These are phyloP conservation scores for Starmerella riodocensis DNA, from an alignment of 805 yeast species.

Conservation along the genomic window DNA sequence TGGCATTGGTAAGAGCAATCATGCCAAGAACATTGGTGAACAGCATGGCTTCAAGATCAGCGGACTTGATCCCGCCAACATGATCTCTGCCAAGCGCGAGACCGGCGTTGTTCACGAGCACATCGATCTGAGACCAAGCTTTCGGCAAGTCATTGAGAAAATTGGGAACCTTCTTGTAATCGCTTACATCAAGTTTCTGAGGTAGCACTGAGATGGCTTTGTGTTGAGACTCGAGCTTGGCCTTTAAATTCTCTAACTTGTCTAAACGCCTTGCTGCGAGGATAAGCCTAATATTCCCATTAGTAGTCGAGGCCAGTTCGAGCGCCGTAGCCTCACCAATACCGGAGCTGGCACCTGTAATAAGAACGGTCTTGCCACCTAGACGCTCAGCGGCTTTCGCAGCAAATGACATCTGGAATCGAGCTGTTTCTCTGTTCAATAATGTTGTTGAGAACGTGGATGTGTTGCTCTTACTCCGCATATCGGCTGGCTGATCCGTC, in stretches of 20 bases:
- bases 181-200: slow-evolving; percentile 44
- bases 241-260: slow-evolving; percentile 39
- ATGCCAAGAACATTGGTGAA: slow-evolving; percentile 80
- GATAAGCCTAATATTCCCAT: slow-evolving; percentile 57
- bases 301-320: slow-evolving; percentile 66
- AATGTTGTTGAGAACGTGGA: too few relatives aligned
- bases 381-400: slow-evolving; percentile 65
- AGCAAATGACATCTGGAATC: slow-evolving; percentile 51
- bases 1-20: slow-evolving; percentile 68
- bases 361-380: slow-evolving; percentile 62
- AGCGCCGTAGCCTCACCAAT: slow-evolving; percentile 87
- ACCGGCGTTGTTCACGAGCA: slow-evolving; percentile 50
- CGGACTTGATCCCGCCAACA: slow-evolving; percentile 53
- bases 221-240: slow-evolving; percentile 35
- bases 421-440: too few relatives aligned
- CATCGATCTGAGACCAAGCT: slow-evolving; percentile 45
- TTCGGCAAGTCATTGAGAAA: slow-evolving; percentile 42
- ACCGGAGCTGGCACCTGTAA: slow-evolving; percentile 96
- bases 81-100: slow-evolving; percentile 64
- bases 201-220: slow-evolving; percentile 36
- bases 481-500: too few relatives aligned
- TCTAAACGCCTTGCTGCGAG: slow-evolving; percentile 69
- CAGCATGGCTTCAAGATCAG: slow-evolving; percentile 63
- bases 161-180: slow-evolving; percentile 37
- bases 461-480: too few relatives aligned